phyloP scores from a whole-genome alignment of 108 stramenopile species.

The Thalassiosira profunda region DNA sequence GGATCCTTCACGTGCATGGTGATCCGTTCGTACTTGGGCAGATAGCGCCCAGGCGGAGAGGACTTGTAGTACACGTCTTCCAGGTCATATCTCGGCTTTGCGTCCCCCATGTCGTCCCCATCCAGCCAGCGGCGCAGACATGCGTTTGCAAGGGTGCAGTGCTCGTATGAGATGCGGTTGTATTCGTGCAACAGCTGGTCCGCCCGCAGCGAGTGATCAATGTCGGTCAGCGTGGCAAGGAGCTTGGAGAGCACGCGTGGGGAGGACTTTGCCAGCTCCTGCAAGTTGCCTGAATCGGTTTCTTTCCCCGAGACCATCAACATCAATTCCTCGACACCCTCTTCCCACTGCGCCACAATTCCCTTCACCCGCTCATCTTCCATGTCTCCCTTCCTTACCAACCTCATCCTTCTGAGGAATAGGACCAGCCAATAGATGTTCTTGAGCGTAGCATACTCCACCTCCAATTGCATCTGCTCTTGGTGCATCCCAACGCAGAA shows the following conservation, averaged over 20 bases:
- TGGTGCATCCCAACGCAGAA: conserved; percentile 59
- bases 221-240: conserved; percentile 1
- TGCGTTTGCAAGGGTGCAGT: conserved; percentile 64
- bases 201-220: conserved; percentile 26
- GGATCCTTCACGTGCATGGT: conserved; percentile 65
- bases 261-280: background rate
- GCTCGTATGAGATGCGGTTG: conserved; percentile 41
- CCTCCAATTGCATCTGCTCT: conserved; percentile 41
- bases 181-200: conserved; percentile 58
- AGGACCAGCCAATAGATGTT: conserved; percentile 36
- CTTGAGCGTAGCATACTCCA: conserved; percentile 18
- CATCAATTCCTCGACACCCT: background rate
- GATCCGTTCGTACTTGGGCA: conserved; percentile 62
- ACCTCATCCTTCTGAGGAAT: conserved; percentile 44
- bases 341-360: conserved; percentile 1
- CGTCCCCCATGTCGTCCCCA: conserved; percentile 20
- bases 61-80: conserved; percentile 27
- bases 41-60: conserved; percentile 22
- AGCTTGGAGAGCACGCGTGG: background rate
- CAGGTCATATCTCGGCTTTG: conserved; percentile 41
- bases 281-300: background rate
- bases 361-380: background rate
- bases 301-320: background rate
- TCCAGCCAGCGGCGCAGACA: conserved; percentile 45
- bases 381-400: conserved; percentile 9